Base-by-base conservation (phyloP, 257 asterid species). In the Salvia miltiorrhiza region DNA sequence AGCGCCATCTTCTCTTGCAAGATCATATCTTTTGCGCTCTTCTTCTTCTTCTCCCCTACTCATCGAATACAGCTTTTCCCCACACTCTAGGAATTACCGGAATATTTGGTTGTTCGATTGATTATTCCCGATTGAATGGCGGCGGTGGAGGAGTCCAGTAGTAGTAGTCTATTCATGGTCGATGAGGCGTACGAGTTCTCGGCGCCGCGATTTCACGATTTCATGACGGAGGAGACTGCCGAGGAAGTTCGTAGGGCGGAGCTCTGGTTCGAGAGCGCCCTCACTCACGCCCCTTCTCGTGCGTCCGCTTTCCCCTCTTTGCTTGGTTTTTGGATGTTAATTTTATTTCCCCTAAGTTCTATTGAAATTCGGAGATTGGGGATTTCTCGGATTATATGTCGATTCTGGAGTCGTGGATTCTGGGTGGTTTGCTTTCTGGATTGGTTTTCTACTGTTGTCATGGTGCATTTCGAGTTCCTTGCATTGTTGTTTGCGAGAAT, bases 231-330 rank as follows among this genome's bases (percentile, higher is more conserved):
- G 13, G 99, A 94, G 84, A 80, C 87, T 0, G 87, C 61, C 26
- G 86, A 78, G 0, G 97, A 94, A 32, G 82, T 69, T 23, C 83
- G 80, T 0, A 76, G 69, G 72, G 96, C 99, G 13, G 97, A 91
- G 81, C 84, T 84, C 62, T 94, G 99, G 99, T 94, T 94, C 60
- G 88, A 86, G 33, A 69, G 70, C 2, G 74, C 82, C 16, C 73
- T 57, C 19, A 56, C 88, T 54, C 81, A 90, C 56, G 95, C 97
- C 69, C 99, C 97, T 72, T 94, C 99, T 50, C 97, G 99, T 94
- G 80, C 55, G 99, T 79, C 21, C 55, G 3, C 61, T 69, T 56
- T 4, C 32, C 26, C 62, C 56, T 9, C 48, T 63, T 68, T 16
- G n/a, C n/a, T 68, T 13, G 44, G 47, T 43, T 8, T 3, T 21